These are phyloP conservation scores for Penicillium sp. DNA, from an alignment of 2,329 filamentous ascomycete species.

Conservation along the genomic window DNA sequence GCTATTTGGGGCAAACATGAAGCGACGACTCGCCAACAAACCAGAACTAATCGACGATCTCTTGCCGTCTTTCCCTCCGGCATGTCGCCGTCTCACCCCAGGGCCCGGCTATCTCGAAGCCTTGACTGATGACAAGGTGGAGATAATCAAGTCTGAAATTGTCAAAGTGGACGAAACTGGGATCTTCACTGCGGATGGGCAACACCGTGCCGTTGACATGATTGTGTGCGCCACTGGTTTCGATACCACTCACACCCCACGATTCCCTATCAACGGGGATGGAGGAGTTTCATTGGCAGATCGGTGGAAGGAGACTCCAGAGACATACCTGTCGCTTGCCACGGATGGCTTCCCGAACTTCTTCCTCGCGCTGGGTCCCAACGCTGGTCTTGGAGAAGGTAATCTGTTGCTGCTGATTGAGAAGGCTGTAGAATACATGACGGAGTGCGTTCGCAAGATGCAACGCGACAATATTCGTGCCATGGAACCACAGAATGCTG, in stretches of 20 bases:
- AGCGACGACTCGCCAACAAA: conserved; percentile 33
- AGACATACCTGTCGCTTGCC: conserved; percentile 37
- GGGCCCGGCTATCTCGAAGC: conserved; percentile 58
- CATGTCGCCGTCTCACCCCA: conserved; percentile 47
- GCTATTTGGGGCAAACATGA: conserved; percentile 34
- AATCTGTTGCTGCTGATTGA: conserved; percentile 37
- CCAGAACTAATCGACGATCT: conserved; percentile 37
- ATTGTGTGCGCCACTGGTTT: conserved; percentile 42
- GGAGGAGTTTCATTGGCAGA: conserved; percentile 28
- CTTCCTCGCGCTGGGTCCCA: conserved; percentile 36
- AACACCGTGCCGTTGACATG: conserved; percentile 34
- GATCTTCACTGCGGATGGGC: conserved; percentile 36
- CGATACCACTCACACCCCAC: conserved; percentile 35
- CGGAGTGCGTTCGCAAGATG: conserved; percentile 35
- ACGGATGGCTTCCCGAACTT: conserved; percentile 38
- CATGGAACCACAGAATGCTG: conserved; percentile 26
- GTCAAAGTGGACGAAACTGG: conserved; percentile 35
- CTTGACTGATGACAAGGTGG: conserved; percentile 58
- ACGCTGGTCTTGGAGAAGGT: conserved; percentile 33
- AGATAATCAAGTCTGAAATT: conserved; percentile 57
- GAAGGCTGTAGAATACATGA: conserved; percentile 35
- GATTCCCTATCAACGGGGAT: conserved; percentile 36
- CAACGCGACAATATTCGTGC: conserved; percentile 36
- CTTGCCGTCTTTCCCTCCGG: conserved; percentile 42
- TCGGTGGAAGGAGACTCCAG: conserved; percentile 32